A percentile compares a stretch with the other conserved stretches of the same genome.
These are phyloP conservation scores for Colletotrichum costaricense DNA, from an alignment of 2,329 filamentous ascomycete genomes.

Conservation along the genomic window DNA sequence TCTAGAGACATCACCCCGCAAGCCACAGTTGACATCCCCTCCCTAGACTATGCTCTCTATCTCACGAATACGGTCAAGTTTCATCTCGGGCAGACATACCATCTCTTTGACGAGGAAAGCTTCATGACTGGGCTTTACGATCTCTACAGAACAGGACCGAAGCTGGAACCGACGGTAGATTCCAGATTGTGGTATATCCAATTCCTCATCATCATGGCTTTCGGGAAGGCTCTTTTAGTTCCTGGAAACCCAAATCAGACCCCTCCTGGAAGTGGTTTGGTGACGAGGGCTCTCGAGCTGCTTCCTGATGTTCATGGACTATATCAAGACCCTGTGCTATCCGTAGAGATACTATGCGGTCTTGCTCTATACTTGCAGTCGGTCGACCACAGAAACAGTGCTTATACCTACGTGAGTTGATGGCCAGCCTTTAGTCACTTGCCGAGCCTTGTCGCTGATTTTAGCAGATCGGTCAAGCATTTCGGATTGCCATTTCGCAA, in stretches of 20 bases:
- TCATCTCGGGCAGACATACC: conserved; percentile 63
- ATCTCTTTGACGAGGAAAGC: conserved; percentile 63
- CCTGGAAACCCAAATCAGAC: conserved; percentile 64
- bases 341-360: conserved; percentile 57
- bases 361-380: conserved; percentile 60
- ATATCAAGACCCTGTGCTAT: conserved; percentile 51
- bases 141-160: conserved; percentile 40
- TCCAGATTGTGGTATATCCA: conserved; percentile 61
- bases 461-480: conserved; percentile 7
- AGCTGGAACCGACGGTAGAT: conserved; percentile 16
- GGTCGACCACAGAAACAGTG: conserved; percentile 53
- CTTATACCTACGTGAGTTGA: conserved; percentile 51
- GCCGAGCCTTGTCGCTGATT: neutral
- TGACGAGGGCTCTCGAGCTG: conserved; percentile 47
- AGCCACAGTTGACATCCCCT: neutral
- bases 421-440: neutral
- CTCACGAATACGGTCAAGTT: conserved; percentile 68
- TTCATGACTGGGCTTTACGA: conserved; percentile 54
- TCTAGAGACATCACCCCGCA: neutral
- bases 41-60: conserved; percentile 53
- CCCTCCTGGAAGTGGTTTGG: conserved; percentile 30
- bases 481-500: conserved; percentile 17
- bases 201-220: conserved; percentile 63
- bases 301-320: conserved; percentile 50
- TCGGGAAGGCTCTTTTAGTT: conserved; percentile 61